Evolutionary conservation across 139 green algal species (phyloP).

Genomic region (Edaphochlamys debaryana): DNA sequence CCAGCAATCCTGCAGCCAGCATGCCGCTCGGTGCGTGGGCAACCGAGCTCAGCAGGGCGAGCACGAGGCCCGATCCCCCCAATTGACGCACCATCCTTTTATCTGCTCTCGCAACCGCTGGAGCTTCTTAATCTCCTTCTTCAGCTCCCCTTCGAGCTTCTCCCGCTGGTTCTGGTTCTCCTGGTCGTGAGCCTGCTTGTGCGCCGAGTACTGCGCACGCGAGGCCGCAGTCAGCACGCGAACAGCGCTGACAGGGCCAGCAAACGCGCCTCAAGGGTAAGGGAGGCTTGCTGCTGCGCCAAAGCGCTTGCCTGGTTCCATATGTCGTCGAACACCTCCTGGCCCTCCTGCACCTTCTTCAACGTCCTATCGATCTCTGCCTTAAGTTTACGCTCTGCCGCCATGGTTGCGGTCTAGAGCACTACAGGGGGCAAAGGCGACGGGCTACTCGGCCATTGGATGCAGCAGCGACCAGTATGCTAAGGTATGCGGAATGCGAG

Average conservation of each 20-base stretch:
- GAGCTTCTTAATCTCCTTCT: constrained; percentile 99
- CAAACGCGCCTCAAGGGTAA: too few relatives aligned
- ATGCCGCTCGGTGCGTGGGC: background rate
- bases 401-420: constrained; percentile 86
- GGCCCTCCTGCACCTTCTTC: constrained; percentile 96
- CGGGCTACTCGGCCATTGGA: too few relatives aligned
- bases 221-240: too few relatives aligned
- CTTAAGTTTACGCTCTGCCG: constrained; percentile 89
- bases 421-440: too few relatives aligned
- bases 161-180: constrained; percentile 94
- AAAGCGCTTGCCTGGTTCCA: constrained; percentile 93
- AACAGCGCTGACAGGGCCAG: too few relatives aligned
- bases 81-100: constrained; percentile 95
- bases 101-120: constrained; percentile 98
- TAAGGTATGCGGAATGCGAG: too few relatives aligned
- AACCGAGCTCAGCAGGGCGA: too few relatives aligned
- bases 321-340: constrained; percentile 96
- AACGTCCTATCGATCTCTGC: constrained; percentile 94
- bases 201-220: constrained; percentile 21
- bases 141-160: constrained; percentile 97
- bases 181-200: constrained; percentile 87
- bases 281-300: too few relatives aligned
- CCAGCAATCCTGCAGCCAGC: constrained; percentile 68
- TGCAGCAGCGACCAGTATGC: too few relatives aligned
- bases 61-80: background rate